These are phyloP conservation scores for Dentiscutata heterogama DNA, from an alignment of 371 early-diverging fungal species.

Conservation along the genomic window DNA sequence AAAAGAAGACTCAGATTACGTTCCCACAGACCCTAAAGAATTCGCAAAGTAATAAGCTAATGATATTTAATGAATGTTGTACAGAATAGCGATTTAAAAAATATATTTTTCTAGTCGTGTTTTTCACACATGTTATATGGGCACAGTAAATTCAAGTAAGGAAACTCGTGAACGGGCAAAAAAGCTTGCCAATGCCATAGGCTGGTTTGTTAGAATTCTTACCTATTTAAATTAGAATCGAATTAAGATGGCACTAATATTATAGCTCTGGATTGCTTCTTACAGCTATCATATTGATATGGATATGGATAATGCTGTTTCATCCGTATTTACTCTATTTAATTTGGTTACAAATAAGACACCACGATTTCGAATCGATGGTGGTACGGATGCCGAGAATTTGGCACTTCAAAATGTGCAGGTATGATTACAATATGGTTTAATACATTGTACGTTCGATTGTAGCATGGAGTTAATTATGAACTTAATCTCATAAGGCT, in stretches of 20 bases:
- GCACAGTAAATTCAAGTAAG: slow-evolving; percentile 86
- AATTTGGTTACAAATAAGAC: slow-evolving; percentile 78
- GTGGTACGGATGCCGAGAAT: slow-evolving; percentile 90
- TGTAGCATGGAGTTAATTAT: not conserved
- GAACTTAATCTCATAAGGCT: slow-evolving; percentile 60
- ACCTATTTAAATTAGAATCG: not conserved
- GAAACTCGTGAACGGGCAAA: slow-evolving; percentile 90
- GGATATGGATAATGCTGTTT: slow-evolving; percentile 88
- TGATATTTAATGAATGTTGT: not conserved
- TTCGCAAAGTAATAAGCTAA: slow-evolving; percentile 68
- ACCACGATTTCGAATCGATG: slow-evolving; percentile 86
- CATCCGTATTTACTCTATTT: slow-evolving; percentile 82
- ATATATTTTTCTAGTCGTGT: slow-evolving; percentile 62
- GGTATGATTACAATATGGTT: slow-evolving; percentile 49
- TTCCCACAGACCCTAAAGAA: slow-evolving; percentile 85
- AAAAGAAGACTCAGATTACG: slow-evolving; percentile 62
- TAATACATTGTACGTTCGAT: not conserved
- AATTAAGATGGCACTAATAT: not conserved
- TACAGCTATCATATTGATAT: slow-evolving; percentile 88
- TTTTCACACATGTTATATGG: slow-evolving; percentile 97
- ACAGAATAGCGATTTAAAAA: not conserved
- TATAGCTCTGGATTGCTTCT: not conserved
- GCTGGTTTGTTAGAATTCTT: slow-evolving; percentile 59
- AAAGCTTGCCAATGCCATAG: slow-evolving; percentile 82
- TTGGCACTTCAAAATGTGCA: slow-evolving; percentile 97